Conservation (phyloP, 805 yeast species). For the Groenewaldozyma salmanticensis region DNA sequence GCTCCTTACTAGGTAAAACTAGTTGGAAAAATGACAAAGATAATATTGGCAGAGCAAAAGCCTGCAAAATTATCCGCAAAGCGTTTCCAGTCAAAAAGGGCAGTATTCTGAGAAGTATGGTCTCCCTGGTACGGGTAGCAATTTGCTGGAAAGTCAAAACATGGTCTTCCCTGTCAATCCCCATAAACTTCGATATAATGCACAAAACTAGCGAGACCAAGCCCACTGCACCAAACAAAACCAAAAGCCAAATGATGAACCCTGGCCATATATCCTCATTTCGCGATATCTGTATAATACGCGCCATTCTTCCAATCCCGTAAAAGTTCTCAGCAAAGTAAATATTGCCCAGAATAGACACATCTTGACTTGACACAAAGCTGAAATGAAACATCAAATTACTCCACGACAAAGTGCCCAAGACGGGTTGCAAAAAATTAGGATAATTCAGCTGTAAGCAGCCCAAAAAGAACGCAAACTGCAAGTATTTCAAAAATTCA, state of each 20-base stretch:
- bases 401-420: slow-evolving; percentile 45
- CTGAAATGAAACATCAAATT: slow-evolving; percentile 34
- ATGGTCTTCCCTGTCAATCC: not conserved
- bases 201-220: not conserved
- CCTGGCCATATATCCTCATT: slow-evolving; percentile 27
- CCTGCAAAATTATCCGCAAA: slow-evolving; percentile 19
- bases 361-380: slow-evolving; percentile 11
- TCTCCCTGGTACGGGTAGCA: not conserved
- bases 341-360: slow-evolving; percentile 6
- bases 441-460: slow-evolving; percentile 45
- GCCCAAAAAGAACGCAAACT: slow-evolving; percentile 50
- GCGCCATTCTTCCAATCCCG: slow-evolving; percentile 19
- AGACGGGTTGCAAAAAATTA: slow-evolving; percentile 49
- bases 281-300: slow-evolving; percentile 16
- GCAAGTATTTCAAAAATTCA: slow-evolving; percentile 44
- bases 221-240: slow-evolving; percentile 11
- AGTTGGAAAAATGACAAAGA: slow-evolving; percentile 24
- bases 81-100: slow-evolving; percentile 22
- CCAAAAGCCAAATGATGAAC: slow-evolving; percentile 25
- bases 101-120: slow-evolving; percentile 15
- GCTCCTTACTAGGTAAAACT: slow-evolving; percentile 15
- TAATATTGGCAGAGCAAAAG: slow-evolving; percentile 23
- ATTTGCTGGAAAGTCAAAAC: not conserved
- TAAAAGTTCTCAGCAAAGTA: slow-evolving; percentile 9
- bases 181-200: not conserved